phyloP scores from a whole-genome alignment of 1,139 yeast genomes.

The Kazachstania sp. region DNA sequence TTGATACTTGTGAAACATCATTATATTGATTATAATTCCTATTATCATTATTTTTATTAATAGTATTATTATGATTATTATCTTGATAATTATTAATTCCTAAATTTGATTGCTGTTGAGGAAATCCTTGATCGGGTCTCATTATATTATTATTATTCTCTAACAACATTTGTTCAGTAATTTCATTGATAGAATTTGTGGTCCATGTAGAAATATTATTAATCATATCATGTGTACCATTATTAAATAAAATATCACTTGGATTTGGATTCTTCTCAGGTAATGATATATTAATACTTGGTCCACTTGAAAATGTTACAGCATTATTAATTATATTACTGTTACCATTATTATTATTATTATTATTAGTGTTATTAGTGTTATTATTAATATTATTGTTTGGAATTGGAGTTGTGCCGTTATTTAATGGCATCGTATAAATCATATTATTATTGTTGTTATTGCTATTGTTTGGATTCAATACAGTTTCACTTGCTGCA shows the following conservation, averaged over 20 bases:
- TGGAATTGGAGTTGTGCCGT: background rate
- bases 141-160: background rate
- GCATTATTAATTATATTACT: background rate
- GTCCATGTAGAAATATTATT: slow-evolving; percentile 57
- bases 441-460: too few species aligned
- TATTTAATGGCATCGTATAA: background rate
- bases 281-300: background rate
- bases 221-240: slow-evolving; percentile 51
- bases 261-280: slow-evolving; percentile 4
- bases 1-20: background rate
- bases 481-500: background rate
- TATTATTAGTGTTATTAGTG: too few species aligned
- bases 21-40: background rate
- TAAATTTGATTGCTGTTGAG: background rate
- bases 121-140: background rate
- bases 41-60: background rate
- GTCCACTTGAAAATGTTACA: background rate
- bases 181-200: slow-evolving; percentile 21
- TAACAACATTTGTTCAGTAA: background rate
- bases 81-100: background rate
- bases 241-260: slow-evolving; percentile 35
- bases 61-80: background rate
- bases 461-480: background rate
- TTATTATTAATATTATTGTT: too few species aligned
- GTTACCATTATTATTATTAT: background rate